These are phyloP conservation scores for Jacaranda copaia DNA, from an alignment of 257 asterid species.

Conservation along the genomic window DNA sequence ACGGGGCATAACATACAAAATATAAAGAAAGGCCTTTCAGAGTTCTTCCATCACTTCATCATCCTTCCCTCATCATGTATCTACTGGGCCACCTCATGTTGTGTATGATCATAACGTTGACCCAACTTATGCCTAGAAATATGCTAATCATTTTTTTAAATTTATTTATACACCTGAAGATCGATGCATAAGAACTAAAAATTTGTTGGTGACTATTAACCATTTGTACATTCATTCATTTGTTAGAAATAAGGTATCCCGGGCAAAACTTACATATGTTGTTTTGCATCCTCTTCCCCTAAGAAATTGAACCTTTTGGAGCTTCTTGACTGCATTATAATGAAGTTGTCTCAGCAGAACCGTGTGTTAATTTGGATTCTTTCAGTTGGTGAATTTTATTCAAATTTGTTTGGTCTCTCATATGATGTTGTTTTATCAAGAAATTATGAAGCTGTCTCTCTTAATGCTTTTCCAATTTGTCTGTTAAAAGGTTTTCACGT, in stretches of 20 bases:
- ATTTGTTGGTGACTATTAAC: not conserved
- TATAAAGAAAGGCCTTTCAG: not conserved
- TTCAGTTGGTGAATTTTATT: not conserved
- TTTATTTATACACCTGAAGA: not conserved
- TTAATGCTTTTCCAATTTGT: conserved; percentile 1
- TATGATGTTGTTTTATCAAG: conserved; percentile 22
- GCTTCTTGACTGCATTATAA: not conserved
- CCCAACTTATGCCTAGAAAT: not conserved
- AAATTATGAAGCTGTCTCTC: not conserved
- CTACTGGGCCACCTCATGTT: not conserved
- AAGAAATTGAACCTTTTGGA: not conserved
- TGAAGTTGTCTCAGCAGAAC: not conserved
- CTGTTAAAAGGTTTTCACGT: conserved; percentile 1
- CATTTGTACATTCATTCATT: conserved; percentile 5
- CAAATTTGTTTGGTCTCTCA: not conserved
- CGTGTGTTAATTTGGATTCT: too few species aligned
- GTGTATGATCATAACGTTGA: not conserved
- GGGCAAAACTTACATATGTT: not conserved
- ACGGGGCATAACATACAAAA: conserved; percentile 1
- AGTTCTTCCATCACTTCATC: not conserved
- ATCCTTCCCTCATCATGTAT: not conserved
- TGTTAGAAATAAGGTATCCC: not conserved
- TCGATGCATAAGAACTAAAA: not conserved
- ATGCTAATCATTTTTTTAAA: not conserved
- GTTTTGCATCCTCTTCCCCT: not conserved